Percentiles rank a stretch among this genome's conserved stretches.
Conservation (phyloP, 2,329 filamentous ascomycete species). For the Sarocladiaceae sp. region DNA sequence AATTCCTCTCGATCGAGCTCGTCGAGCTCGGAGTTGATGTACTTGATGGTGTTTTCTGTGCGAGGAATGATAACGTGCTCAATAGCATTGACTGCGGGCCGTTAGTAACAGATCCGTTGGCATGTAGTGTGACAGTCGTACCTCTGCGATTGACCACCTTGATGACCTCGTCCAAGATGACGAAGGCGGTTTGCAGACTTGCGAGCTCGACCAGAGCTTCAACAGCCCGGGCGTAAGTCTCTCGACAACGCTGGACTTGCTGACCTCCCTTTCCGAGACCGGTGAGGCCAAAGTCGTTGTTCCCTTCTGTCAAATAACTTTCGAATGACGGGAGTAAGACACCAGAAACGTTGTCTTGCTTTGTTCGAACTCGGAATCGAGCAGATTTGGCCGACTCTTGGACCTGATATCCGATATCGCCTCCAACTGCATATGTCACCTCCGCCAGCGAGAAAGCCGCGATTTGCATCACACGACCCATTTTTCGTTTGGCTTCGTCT, state of each 20-base stretch:
- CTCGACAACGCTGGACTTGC: constrained; percentile 89
- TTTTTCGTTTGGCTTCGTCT: constrained; percentile 98
- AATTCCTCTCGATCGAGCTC: constrained; percentile 98
- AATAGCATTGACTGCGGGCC: constrained; percentile 78
- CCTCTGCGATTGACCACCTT: constrained; percentile 97
- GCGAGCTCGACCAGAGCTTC: constrained; percentile 94
- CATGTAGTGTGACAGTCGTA: no score
- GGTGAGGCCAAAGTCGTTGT: constrained; percentile 94
- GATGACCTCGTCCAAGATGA: constrained; percentile 97
- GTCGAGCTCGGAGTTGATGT: constrained; percentile 97
- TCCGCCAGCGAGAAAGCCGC: constrained; percentile 96
- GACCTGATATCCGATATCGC: constrained; percentile 94
- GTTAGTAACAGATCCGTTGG: no score
- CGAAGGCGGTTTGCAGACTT: constrained; percentile 93
- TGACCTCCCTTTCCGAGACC: constrained; percentile 95
- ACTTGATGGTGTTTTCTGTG: constrained; percentile 99
- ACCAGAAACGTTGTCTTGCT: constrained; percentile 98
- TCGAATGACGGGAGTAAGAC: constrained; percentile 93
- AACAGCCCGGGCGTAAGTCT: constrained; percentile 93
- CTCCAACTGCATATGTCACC: constrained; percentile 94
- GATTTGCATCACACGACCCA: constrained; percentile 99
- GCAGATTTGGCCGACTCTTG: constrained; percentile 93
- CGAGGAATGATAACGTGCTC: constrained; percentile 96
- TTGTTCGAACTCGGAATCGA: constrained; percentile 87
- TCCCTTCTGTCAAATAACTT: constrained; percentile 81